Conservation (phyloP, 164 flowering plant genomes). For the Sedum album region DNA sequence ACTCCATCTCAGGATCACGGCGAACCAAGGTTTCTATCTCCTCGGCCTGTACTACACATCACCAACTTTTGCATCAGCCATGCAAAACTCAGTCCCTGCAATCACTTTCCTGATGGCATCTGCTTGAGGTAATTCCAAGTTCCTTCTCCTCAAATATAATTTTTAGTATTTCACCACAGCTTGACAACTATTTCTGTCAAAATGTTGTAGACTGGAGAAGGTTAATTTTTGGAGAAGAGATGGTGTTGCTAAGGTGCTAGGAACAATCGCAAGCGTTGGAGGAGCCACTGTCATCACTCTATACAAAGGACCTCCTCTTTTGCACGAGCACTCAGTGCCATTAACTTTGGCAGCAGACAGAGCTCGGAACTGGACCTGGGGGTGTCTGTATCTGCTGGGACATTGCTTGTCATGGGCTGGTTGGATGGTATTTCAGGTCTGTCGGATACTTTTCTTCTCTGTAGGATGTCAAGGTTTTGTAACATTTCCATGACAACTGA, state of each 20-base stretch:
- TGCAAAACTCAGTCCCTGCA: conserved; percentile 81
- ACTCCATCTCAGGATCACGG: conserved; percentile 47
- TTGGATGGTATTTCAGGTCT: conserved; percentile 81
- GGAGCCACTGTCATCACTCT: conserved; percentile 67
- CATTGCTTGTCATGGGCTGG: conserved; percentile 83
- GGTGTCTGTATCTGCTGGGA: conserved; percentile 56
- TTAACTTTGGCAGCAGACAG: conserved; percentile 16
- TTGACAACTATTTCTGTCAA: background rate
- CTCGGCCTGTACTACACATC: conserved; percentile 68
- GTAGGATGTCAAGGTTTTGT: background rate
- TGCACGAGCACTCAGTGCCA: conserved; percentile 18
- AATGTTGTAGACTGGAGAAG: conserved; percentile 39
- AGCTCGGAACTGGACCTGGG: conserved; percentile 55
- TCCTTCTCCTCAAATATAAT: background rate
- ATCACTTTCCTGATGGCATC: conserved; percentile 72
- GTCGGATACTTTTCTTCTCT: background rate
- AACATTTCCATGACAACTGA: background rate
- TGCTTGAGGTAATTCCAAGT: conserved; percentile 36
- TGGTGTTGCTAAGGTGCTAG: conserved; percentile 61
- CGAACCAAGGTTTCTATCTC: conserved; percentile 75
- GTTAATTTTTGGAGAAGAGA: conserved; percentile 40
- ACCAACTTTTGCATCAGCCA: conserved; percentile 80
- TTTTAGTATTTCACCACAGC: background rate
- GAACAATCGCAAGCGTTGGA: conserved; percentile 55
- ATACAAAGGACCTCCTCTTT: conserved; percentile 58